These are phyloP conservation scores for Hydnomerulius pinastri DNA, from an alignment of 768 basidiomycete genomes.

Conservation along the genomic window DNA sequence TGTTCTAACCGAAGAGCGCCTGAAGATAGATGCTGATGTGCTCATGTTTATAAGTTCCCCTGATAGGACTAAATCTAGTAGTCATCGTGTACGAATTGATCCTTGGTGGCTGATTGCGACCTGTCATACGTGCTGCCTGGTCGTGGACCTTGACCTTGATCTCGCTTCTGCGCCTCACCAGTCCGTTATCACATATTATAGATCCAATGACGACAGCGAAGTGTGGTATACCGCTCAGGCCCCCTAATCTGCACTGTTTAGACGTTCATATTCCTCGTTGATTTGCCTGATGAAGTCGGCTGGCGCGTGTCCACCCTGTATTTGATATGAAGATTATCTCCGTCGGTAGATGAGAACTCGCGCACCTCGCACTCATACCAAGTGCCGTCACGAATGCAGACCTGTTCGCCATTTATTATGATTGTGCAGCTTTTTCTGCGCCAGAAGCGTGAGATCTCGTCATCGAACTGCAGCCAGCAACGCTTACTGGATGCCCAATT, in stretches of 20 bases:
- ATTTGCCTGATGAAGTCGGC: constrained; percentile 80
- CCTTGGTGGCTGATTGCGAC: constrained; percentile 49
- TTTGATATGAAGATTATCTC: constrained; percentile 27
- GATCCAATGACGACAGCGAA: constrained; percentile 8
- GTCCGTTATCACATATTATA: constrained; percentile 8
- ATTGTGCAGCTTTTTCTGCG: constrained; percentile 85
- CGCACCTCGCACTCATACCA: constrained; percentile 83
- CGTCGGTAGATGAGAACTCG: constrained; percentile 19
- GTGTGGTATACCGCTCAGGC: constrained; percentile 7
- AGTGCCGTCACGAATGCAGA: constrained; percentile 74
- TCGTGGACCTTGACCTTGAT: constrained; percentile 10
- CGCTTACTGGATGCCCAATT: constrained; percentile 59
- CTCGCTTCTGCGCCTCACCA: constrained; percentile 15
- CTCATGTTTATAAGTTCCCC: constrained; percentile 66
- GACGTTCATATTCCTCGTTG: constrained; percentile 64
- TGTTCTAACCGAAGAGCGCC: constrained; percentile 14
- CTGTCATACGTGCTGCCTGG: constrained; percentile 11
- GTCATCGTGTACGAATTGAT: constrained; percentile 86
- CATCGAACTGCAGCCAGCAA: constrained; percentile 1
- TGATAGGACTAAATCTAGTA: constrained; percentile 84
- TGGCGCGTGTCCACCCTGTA: constrained; percentile 70
- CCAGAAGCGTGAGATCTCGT: constrained; percentile 9
- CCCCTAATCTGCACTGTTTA: constrained; percentile 48
- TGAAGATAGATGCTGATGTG: constrained; percentile 8
- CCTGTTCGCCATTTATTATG: constrained; percentile 63